Evolutionary conservation across 2,329 filamentous ascomycete species (phyloP), one percentile per base, ranked within the genome.

Genomic region (Cladobotryum mycophilum): DNA sequence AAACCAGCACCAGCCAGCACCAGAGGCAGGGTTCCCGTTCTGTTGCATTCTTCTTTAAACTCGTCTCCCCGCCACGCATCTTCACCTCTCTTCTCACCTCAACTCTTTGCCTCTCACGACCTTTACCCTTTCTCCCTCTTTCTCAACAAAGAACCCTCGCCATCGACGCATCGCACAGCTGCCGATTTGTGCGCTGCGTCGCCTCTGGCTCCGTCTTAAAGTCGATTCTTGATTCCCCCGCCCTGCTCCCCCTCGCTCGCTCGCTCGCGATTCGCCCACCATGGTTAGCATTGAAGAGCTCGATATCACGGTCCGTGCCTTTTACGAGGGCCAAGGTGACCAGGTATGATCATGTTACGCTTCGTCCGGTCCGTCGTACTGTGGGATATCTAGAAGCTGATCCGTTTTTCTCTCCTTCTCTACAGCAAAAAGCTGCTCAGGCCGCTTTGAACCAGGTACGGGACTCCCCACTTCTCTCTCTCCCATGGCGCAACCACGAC

Each of bases 301-400:
- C 77, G 93, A 99, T 82, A 85, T 80, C 71, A 93, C 90, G 60
- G 92, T 97, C 79, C 91, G 88, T 70, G 84, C 89, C 76, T 97
- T 99, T 75, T 99, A 96, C 67, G 92, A 97, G 76, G 91, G 91
- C 69, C 88, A 92, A 71, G 93, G 93, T 63, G 89, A 96, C 55
- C 82, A 90, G 78, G 90, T 95, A 78, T 64, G 85, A 30, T 30
- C 25, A 30, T 30, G 25, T 30, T 30, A 30, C 6, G 25, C 18
- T 40, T 30, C 17, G 36, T 34, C 11, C n/a, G 14, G 36, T 34
- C 8, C 12, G 17, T 37, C 33, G 11, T n/a, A 17, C 20, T 48
- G 9, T 25, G 37, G 18, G 41, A 15, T 38, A 20, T 20, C 15
- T 38, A 33, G 34, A 55, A 63, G 60, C 70, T 74, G 61, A 75